Base-by-base conservation (phyloP, 345 rosid species). In the Capsella bursapastoris region DNA sequence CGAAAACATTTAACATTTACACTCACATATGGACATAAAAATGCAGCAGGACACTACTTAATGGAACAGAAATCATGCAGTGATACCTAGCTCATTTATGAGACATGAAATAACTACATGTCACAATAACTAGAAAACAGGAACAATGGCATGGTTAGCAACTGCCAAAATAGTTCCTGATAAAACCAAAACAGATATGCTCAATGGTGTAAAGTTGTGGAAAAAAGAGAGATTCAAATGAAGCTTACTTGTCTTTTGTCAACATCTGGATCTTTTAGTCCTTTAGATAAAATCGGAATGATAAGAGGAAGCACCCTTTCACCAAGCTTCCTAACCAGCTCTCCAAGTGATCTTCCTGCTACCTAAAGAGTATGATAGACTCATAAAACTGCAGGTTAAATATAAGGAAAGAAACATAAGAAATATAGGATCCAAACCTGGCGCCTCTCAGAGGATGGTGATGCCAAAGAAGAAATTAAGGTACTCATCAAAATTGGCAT, bases 281-380 rank as follows among this genome's bases (percentile, higher is more conserved):
- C 98, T 74, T 64, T 72, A 31, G 99, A 86, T 79, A 95, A 83
- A 72, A 92, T 92, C 55, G 99, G 98, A 70, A 95, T 92, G 37
- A 95, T 95, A 80, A 85, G 78, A 73, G 99, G 99, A 84, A 95
- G 99, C 63, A 95, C 99, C 90, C 97, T 92, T 81, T 95, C 99
- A 75, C 99, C 99, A 77, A 95, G 99, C 85, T 95, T 95, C 83
- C 96, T 83, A 41, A 95, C 99, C 74, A 95, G 92, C 84, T 95
- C 99, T 80, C 99, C 99, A 75, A 95, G 80, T 51, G 99, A 71
- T 71, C 99, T 83, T 64, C 87, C 99, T 70, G 99, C 98, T 79
- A 86, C 97, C 99, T 95, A 66, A 37, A 80, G 29, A 57, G 53
- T 16, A 49, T 49, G 34, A 45, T 34, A 51, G 29, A 61, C 66